These are phyloP conservation scores for Phytophthora litchii DNA, from an alignment of 352 stramenopile species.

Conservation along the genomic window DNA sequence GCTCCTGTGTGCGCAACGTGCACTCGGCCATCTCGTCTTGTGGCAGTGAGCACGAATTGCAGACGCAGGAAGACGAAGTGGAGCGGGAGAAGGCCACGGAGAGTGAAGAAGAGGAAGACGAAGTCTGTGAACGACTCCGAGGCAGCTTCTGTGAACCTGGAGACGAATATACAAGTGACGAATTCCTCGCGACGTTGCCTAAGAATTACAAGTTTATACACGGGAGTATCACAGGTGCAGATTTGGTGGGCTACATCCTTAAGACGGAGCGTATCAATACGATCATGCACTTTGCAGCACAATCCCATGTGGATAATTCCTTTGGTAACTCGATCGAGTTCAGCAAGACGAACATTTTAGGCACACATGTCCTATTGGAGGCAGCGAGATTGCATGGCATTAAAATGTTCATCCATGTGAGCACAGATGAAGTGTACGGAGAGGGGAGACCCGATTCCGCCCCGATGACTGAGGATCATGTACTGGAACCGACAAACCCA, in stretches of 20 bases:
- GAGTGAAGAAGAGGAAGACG: slow-evolving; percentile 43
- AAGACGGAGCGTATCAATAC: slow-evolving; percentile 96
- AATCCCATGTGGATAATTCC: slow-evolving; percentile 98
- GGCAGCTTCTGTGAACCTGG: slow-evolving; percentile 67
- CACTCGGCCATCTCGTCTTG: slow-evolving; percentile 54
- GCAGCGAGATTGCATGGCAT: slow-evolving; percentile 92
- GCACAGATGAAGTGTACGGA: slow-evolving; percentile 98
- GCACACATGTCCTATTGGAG: slow-evolving; percentile 98
- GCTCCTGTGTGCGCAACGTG: slow-evolving; percentile 71
- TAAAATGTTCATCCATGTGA: slow-evolving; percentile 97
- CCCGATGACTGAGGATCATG: slow-evolving; percentile 95
- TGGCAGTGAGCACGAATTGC: slow-evolving; percentile 1
- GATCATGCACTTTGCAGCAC: slow-evolving; percentile 98
- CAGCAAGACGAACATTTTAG: slow-evolving; percentile 98
- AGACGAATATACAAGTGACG: slow-evolving; percentile 31
- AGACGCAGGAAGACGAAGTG: slow-evolving; percentile 30
- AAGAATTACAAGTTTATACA: slow-evolving; percentile 97
- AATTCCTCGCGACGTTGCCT: slow-evolving; percentile 37
- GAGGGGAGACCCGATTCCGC: slow-evolving; percentile 91
- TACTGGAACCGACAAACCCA: slow-evolving; percentile 96
- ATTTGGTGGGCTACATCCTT: slow-evolving; percentile 96
- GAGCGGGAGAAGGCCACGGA: slow-evolving; percentile 13
- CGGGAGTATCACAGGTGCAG: slow-evolving; percentile 94
- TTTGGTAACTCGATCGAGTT: slow-evolving; percentile 99
- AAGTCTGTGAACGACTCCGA: slow-evolving; percentile 48